Conservation (phyloP, 208 protist species). For the Spongospora subterranea region DNA sequence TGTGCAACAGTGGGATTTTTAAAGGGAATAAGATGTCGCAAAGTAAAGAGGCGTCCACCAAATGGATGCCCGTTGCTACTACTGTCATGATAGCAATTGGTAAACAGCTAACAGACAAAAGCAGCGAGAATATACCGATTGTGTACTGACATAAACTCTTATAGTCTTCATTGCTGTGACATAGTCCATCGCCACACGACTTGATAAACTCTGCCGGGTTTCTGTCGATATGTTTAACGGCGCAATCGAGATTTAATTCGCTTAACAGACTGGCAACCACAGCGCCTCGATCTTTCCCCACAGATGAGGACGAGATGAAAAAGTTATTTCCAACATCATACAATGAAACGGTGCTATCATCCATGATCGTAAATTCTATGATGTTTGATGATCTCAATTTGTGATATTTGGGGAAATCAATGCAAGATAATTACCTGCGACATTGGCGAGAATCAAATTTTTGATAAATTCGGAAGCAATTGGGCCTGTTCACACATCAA, state of each 20-base stretch:
- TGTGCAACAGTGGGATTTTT: conserved; percentile 4
- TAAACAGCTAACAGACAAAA: not conserved
- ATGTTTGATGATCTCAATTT: not conserved
- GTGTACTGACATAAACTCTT: not conserved
- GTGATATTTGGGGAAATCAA: not conserved
- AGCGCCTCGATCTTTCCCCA: conserved; percentile 80
- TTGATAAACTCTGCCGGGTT: not conserved
- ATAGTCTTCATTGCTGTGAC: not conserved
- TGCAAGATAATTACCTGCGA: not conserved
- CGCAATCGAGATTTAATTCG: conserved; percentile 82
- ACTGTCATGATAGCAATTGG: not conserved
- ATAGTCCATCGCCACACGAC: not conserved
- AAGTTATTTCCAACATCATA: conserved; percentile 92
- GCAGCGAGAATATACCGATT: not conserved
- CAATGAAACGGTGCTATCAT: conserved; percentile 80
- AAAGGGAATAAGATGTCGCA: not conserved
- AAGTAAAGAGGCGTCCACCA: not conserved
- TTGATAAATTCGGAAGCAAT: conserved; percentile 41
- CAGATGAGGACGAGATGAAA: conserved; percentile 79
- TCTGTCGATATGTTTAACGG: not conserved
- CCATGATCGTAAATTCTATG: conserved; percentile 87
- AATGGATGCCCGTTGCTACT: not conserved
- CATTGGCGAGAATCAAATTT: not conserved
- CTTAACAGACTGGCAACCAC: conserved; percentile 78
- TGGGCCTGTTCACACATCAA: conserved; percentile 29